Evolutionary conservation across 106 monocot species (phyloP).

Genomic region (Amphibolis antarctica): DNA sequence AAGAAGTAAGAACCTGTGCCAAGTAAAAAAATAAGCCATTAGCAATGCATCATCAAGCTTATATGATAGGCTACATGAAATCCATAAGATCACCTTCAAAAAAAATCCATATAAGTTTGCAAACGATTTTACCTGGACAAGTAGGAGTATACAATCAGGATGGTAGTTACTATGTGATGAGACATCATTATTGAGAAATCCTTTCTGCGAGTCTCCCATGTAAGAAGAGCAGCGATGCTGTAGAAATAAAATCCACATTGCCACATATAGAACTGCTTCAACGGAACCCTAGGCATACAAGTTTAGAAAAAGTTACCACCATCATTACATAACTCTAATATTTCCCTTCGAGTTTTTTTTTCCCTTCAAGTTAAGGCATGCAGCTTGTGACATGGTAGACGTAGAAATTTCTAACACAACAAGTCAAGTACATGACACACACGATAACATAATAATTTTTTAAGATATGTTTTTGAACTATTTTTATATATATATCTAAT

Average conservation of each 20-base stretch:
- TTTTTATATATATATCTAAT: too few relatives aligned
- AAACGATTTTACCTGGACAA: constrained; percentile 37
- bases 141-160: constrained; percentile 69
- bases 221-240: constrained; percentile 70
- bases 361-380: too few relatives aligned
- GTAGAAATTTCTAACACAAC: too few relatives aligned
- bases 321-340: not conserved
- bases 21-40: too few relatives aligned
- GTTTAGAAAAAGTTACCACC: not conserved
- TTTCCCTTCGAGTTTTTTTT: not conserved
- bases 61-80: not conserved
- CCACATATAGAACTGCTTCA: constrained; percentile 97
- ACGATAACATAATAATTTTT: too few relatives aligned
- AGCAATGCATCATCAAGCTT: not conserved
- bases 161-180: constrained; percentile 78
- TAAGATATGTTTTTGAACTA: too few relatives aligned
- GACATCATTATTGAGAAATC: constrained; percentile 96
- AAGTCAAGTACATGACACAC: too few relatives aligned
- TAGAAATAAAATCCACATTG: constrained; percentile 88
- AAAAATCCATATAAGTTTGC: not conserved
- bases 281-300: constrained; percentile 22
- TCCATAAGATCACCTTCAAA: too few relatives aligned
- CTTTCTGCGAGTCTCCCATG: constrained; percentile 94
- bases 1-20: too few relatives aligned
- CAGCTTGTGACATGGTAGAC: too few relatives aligned